Evolutionary conservation across 2,329 filamentous ascomycete genomes (phyloP), one percentile per base, ranked within the genome.

Genomic region (Neopestalotiopsis sp.): DNA sequence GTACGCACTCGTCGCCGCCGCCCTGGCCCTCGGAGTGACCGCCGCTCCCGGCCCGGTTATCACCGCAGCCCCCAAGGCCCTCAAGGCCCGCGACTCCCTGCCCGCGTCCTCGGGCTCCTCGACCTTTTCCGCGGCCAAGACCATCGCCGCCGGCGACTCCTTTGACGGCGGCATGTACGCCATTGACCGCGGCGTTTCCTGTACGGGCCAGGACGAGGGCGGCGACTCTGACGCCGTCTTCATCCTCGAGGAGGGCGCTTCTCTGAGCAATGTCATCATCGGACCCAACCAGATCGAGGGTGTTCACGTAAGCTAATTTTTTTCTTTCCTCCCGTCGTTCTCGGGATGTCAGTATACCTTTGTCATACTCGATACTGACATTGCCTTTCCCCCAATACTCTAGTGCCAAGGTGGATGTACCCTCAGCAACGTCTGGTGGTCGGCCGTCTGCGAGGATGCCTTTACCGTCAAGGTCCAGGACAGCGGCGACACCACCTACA

Each of bases 81-180:
- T 63, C 4, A 52, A 52, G 40, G 45, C 57, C 20, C 57, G 66
- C 30, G 66, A 38, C 30, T 62, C 56, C 24, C 57, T 67, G 28
- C 66, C 66, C 3, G 66, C 66, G 9, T 67, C 66, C 10, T 67
- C 66, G 10, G 66, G 66, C 24, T 49, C 20, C 20, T 62, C 58
- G 10, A 56, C 20, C 13, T 42, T 67, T 63, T 69, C 70, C n/a
- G 65, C 61, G 59, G 69, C 68, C 62, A 58, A 71, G 20, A 72
- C 72, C 45, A 71, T 70, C 38, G 72, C 72, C 14, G 68, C 71
- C 45, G 67, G 70, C 58, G 70, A 67, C 40, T 62, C 74, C 61
- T 84, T 83, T 72, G 84, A 86, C 71, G 83, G 84, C 67, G 82
- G 79, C 38, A 83, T 85, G 82, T 78, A 81, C 71, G 79, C 79